Base-by-base conservation (phyloP, 192 early-diverging fungal species). In the Funneliformis mosseae region DNA sequence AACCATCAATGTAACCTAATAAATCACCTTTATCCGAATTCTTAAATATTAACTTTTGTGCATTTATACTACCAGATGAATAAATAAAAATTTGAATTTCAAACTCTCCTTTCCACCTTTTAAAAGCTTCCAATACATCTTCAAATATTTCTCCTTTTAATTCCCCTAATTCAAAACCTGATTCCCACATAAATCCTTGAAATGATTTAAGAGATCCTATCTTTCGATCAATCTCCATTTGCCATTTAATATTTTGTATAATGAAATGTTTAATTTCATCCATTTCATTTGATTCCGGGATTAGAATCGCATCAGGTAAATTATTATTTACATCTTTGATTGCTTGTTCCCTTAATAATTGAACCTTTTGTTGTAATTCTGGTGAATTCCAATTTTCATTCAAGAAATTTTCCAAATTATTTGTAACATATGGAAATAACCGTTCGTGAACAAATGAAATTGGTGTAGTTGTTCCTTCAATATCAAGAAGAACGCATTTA, bases 141-240 rank as follows among this genome's bases (percentile, higher is more conserved):
- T 90, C 86, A 79, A 94, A 99, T 12, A 99, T 85, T n/a, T 83
- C 88, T 67, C 96, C 93, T 76, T 88, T 85, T 45, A 99, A 83
- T 77, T 91, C 86, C 12, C 96, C 96, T 25, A 83, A 87, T 63
- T 90, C 87, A 80, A 94, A 99, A 0, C 95, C 98, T 64, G 87
- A 89, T 76, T 91, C 86, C 98, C 98, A 99, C 91, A 99, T 97
- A 82, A 92, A 95, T n/a, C 98, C 96, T 83, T 99, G 96, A 63
- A 98, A 92, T 8, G 91, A 88, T 82, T 97, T 97, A 4, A 99
- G 81, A 0, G 97, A 92, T 5, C 92, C 95, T 50, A 96, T 93
- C 84, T 99, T 98, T 59, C 97, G 91, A 81, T 99, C 96, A 2
- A 83, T 82, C 25, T 78, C 80, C 94, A 99, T 97, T 83, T 96